Evolutionary conservation across 2,329 filamentous ascomycete species (phyloP), one percentile per base, ranked within the genome.

Genomic region (Phaeosphaeriaceae sp.): DNA sequence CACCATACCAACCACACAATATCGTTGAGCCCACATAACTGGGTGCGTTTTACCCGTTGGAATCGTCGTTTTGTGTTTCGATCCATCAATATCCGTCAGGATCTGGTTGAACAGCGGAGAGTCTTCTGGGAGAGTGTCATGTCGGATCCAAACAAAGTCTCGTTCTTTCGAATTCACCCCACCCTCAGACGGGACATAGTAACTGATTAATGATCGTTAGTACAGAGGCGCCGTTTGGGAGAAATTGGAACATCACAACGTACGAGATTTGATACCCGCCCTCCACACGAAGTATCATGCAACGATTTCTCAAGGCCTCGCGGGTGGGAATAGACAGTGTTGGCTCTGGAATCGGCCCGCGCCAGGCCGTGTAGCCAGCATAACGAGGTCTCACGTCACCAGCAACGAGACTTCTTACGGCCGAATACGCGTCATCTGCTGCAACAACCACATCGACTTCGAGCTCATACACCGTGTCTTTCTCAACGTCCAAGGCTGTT

Each of bases 141-240:
- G 78, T 71, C 73, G 76, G 1, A 78, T 71, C 61, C 66, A 76
- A 50, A 77, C 77, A 50, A 77, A 34, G n/a, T 50, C 47, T 20
- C 30, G 20, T 32, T 34, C n/a, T 6, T 18, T 6, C 2, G 21
- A 18, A 13, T 28, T 23, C 21, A 6, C 13, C 9, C 9, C 32
- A n/a, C n/a, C 11, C 78, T 80, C 43, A 3, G 32, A 8, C 3
- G 43, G 43, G 12, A 46, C 43, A 16, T 46, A 39, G 17, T 46
- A 46, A 7, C 43, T 46, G 33, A 11, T 34, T 34, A 12, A 43
- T n/a, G n/a, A 15, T 43, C 17, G 5, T 18, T 13, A 4, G 13
- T 23, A 8, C 18, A 15, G n/a, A 20, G 15, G 17, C 3, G 18
- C 8, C 9, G 2, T 5, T 18, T 15, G 3, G 18, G n/a, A 8